Base-by-base conservation (phyloP, 176 grass and related monocot species). In the Dactylis glomerata region DNA sequence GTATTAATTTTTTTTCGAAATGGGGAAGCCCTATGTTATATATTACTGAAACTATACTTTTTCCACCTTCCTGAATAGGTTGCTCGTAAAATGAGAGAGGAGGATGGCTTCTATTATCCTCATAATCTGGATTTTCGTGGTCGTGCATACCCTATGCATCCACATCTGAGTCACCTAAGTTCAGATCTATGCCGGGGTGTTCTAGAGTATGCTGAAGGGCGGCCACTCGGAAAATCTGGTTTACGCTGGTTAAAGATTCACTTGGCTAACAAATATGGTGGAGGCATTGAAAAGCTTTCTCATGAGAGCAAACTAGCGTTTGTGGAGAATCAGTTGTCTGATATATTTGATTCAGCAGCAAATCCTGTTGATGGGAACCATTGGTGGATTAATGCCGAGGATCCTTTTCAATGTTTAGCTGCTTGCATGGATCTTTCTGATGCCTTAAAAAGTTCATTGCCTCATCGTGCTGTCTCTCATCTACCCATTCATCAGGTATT, bases 321-420 rank as follows among this genome's bases (percentile, higher is more conserved):
- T 80, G 91, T 95, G 50, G 91, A 98, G 82, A 87, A 91, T 68
- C 89, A 93, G 56, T 87, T 98, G 79, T 55, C 59, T 51, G 93
- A 95, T 83, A 91, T 98, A 89, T 92, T 95, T 84, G 87, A 95
- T 88, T 98, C 96, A 77, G 96, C 96, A 49, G 66, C 71, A 77
- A 90, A 95, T 92, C 93, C 96, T 36, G 80, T 95, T 85, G 77
- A 92, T 31, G 93, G 96, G 41, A 87, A 83, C 31, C 56, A 73
- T 50, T 98, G 96, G 96, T 98, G 96, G 96, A 82, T 88, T 47
- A 93, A 92, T 68, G 93, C 92, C 38, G 96, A 98, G 68, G 95
- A 98, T 85, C 93, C 96, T 70, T 98, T 98, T 80, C 96, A 98
- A 81, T 98, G 95, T 81, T 87, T 97, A 83, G 95, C 96, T 63